These are phyloP conservation scores for Penicillium sp. DNA, from an alignment of 2,329 filamentous ascomycete genomes.

Conservation along the genomic window DNA sequence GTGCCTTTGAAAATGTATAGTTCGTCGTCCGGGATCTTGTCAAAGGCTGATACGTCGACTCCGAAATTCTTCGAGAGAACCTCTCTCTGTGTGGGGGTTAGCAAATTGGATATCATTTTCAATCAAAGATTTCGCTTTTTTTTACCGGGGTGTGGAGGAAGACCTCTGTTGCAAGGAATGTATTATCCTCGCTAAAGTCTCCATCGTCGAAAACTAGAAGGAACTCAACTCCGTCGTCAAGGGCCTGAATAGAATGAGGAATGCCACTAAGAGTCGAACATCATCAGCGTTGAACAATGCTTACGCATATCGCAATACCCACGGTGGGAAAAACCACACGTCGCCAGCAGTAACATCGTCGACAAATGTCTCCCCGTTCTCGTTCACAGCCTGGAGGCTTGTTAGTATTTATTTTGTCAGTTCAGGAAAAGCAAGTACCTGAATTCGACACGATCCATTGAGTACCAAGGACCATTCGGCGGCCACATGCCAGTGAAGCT, in stretches of 20 bases:
- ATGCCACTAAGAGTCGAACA: constrained; percentile 50
- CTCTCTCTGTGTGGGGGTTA: constrained; percentile 30
- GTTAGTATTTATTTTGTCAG: background rate
- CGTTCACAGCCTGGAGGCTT: constrained; percentile 27
- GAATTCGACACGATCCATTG: constrained; percentile 39
- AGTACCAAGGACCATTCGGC: constrained; percentile 40
- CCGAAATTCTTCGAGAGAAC: constrained; percentile 57
- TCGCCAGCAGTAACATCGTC: constrained; percentile 75
- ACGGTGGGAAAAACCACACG: constrained; percentile 75
- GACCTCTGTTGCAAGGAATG: constrained; percentile 67
- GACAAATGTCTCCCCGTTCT: constrained; percentile 70
- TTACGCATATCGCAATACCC: background rate
- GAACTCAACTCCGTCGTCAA: constrained; percentile 66
- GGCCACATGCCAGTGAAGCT: constrained; percentile 56
- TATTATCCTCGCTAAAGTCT: constrained; percentile 67
- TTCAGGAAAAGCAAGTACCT: constrained; percentile 16
- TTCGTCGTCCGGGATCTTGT: constrained; percentile 61
- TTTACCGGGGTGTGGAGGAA: constrained; percentile 43
- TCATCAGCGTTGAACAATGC: background rate
- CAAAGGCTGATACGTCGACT: constrained; percentile 52
- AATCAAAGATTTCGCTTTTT: background rate
- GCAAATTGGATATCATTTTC: background rate
- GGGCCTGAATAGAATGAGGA: constrained; percentile 72
- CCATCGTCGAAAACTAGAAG: constrained; percentile 62
- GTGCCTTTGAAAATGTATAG: constrained; percentile 77